phyloP scores from a whole-genome alignment of 768 basidiomycete genomes.

The Termitomyces sp. region DNA sequence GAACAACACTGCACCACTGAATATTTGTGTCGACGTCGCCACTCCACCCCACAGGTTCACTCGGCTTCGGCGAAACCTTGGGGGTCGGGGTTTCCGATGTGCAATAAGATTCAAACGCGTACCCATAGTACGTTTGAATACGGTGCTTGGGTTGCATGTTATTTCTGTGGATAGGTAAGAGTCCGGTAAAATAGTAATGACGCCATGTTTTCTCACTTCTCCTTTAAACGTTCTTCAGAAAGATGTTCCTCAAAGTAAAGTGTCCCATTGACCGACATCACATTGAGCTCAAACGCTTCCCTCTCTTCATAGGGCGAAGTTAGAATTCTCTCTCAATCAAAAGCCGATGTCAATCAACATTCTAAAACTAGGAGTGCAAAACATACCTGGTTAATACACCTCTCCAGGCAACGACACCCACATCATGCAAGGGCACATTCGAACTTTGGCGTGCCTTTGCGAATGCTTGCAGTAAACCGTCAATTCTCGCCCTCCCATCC shows the following conservation, averaged over 20 bases:
- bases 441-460: slow-evolving; percentile 34
- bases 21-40: slow-evolving; percentile 84
- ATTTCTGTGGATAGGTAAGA: slow-evolving; percentile 40
- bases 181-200: not conserved
- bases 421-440: slow-evolving; percentile 27
- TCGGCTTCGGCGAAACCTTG: slow-evolving; percentile 19
- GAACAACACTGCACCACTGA: slow-evolving; percentile 89
- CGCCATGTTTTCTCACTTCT: slow-evolving; percentile 51
- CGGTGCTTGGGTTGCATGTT: slow-evolving; percentile 62
- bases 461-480: slow-evolving; percentile 61
- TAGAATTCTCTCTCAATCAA: slow-evolving; percentile 61
- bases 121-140: slow-evolving; percentile 75
- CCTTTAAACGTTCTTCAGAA: slow-evolving; percentile 51
- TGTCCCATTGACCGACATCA: slow-evolving; percentile 70
- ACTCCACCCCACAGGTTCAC: slow-evolving; percentile 59
- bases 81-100: slow-evolving; percentile 45
- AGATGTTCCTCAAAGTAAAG: slow-evolving; percentile 75
- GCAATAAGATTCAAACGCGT: slow-evolving; percentile 88
- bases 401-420: slow-evolving; percentile 70
- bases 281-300: slow-evolving; percentile 79
- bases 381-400: slow-evolving; percentile 81
- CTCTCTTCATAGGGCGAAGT: slow-evolving; percentile 79
- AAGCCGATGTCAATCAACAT: slow-evolving; percentile 10
- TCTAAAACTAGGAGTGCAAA: not conserved
- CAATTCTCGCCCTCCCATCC: slow-evolving; percentile 66